Evolutionary conservation across 2,329 filamentous ascomycete species (phyloP).

Genomic region (Uncinocarpus reesii): DNA sequence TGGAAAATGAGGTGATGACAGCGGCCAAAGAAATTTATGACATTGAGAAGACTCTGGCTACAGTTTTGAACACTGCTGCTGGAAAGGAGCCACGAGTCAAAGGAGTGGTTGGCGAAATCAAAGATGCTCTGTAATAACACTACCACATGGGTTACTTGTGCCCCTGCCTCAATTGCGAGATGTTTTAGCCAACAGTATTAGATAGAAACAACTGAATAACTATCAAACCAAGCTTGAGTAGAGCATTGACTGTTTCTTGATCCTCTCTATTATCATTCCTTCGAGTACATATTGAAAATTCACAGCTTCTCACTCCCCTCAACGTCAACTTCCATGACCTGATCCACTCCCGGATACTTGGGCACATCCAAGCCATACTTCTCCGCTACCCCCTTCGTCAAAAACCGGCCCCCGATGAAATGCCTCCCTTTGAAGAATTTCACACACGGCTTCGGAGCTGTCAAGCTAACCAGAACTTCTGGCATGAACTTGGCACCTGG

Average conservation of each 20-base stretch:
- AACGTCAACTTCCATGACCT: slow-evolving; percentile 64
- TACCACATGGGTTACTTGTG: background rate
- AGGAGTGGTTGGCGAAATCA: slow-evolving; percentile 51
- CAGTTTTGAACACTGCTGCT: slow-evolving; percentile 39
- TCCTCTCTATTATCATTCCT: background rate
- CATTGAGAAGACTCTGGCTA: slow-evolving; percentile 39
- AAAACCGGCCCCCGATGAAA: slow-evolving; percentile 85
- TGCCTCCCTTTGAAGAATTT: slow-evolving; percentile 72
- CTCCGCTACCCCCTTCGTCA: slow-evolving; percentile 63
- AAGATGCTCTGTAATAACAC: slow-evolving; percentile 27
- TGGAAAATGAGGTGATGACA: slow-evolving; percentile 50
- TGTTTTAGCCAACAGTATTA: background rate
- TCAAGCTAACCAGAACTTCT: slow-evolving; percentile 70
- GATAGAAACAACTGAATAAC: background rate
- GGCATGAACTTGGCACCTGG: slow-evolving; percentile 74
- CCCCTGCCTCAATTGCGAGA: background rate
- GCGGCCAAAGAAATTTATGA: slow-evolving; percentile 50
- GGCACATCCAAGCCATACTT: slow-evolving; percentile 83
- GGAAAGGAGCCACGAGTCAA: slow-evolving; percentile 52
- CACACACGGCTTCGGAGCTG: slow-evolving; percentile 83
- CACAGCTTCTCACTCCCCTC: slow-evolving; percentile 30
- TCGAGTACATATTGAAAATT: background rate
- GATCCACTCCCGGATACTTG: slow-evolving; percentile 73
- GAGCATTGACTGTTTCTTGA: background rate
- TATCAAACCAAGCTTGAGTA: background rate